These are phyloP conservation scores for Aspergillus funiculosus DNA, from an alignment of 495 filamentous ascomycete genomes.

Conservation along the genomic window DNA sequence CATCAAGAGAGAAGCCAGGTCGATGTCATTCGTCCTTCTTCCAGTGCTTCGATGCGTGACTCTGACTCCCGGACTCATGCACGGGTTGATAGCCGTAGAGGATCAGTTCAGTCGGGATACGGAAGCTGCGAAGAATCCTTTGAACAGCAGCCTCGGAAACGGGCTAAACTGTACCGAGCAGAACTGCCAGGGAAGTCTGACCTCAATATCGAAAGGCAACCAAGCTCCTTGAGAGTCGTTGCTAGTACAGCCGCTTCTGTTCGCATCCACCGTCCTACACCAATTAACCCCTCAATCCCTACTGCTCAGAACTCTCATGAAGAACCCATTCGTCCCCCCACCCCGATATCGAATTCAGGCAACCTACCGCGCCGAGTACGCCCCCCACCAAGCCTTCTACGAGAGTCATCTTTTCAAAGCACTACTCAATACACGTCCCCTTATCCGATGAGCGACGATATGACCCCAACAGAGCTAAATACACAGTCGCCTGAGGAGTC, in stretches of 20 bases:
- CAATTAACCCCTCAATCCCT: slow-evolving; percentile 49
- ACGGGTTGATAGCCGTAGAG: slow-evolving; percentile 28
- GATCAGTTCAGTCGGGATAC: slow-evolving; percentile 53
- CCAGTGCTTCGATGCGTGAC: slow-evolving; percentile 44
- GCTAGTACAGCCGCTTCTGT: slow-evolving; percentile 84
- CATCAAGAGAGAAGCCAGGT: slow-evolving; percentile 23
- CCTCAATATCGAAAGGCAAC: slow-evolving; percentile 58
- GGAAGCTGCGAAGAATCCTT: slow-evolving; percentile 62
- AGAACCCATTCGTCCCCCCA: slow-evolving; percentile 73
- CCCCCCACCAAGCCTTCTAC: slow-evolving; percentile 34
- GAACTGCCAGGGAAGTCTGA: slow-evolving; percentile 61
- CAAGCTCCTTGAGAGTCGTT: slow-evolving; percentile 77
- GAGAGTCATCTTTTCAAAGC: slow-evolving; percentile 39
- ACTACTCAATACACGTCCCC: slow-evolving; percentile 42
- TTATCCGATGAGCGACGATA: slow-evolving; percentile 40
- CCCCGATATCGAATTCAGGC: slow-evolving; percentile 57
- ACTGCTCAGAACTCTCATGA: slow-evolving; percentile 54
- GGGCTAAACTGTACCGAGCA: slow-evolving; percentile 64
- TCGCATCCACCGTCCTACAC: slow-evolving; percentile 74
- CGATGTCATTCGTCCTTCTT: slow-evolving; percentile 42
- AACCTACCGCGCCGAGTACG: slow-evolving; percentile 31
- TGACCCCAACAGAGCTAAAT: slow-evolving; percentile 25
- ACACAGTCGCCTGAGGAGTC: slow-evolving; percentile 42
- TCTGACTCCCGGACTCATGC: slow-evolving; percentile 29
- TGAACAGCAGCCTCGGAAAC: slow-evolving; percentile 58